Percentiles rank a stretch among this genome's conserved stretches.
phyloP scores from a whole-genome alignment of 2,329 filamentous ascomycete species.

The Cercospora sesami region DNA sequence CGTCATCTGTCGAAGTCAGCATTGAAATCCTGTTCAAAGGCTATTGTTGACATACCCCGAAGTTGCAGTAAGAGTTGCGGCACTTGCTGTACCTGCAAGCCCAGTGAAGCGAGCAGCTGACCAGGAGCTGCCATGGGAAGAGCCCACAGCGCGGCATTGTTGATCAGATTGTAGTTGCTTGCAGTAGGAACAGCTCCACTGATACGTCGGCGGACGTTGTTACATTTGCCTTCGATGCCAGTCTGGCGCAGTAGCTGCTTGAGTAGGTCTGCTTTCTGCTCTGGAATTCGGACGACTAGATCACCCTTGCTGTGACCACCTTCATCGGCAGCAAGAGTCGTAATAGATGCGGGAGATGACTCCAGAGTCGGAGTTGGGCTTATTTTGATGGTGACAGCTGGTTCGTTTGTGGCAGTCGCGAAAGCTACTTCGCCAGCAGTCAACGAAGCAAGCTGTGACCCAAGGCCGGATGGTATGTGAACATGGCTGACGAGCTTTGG shows the following conservation, averaged over 20 bases:
- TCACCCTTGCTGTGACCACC: neutral
- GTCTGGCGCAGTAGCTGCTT: neutral
- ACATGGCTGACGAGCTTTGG: neutral
- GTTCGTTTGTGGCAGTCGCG: neutral
- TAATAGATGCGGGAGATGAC: neutral
- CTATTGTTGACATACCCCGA: neutral
- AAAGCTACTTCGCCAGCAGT: neutral
- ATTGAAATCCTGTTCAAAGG: neutral
- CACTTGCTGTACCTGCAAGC: neutral
- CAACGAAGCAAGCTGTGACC: neutral
- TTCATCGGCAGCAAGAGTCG: neutral
- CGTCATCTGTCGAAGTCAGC: neutral
- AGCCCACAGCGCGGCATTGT: neutral
- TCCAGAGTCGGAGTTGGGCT: neutral
- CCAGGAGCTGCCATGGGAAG: neutral
- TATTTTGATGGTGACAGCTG: neutral
- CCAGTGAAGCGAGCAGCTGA: neutral
- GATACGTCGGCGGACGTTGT: neutral
- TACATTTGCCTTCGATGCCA: neutral
- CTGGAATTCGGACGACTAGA: neutral
- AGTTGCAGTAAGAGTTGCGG: neutral
- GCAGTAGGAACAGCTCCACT: neutral
- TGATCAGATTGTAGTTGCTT: neutral
- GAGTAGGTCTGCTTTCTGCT: neutral
- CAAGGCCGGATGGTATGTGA: neutral